These are phyloP conservation scores for Candida fluviatilis DNA, from an alignment of 805 yeast genomes.

Conservation along the genomic window DNA sequence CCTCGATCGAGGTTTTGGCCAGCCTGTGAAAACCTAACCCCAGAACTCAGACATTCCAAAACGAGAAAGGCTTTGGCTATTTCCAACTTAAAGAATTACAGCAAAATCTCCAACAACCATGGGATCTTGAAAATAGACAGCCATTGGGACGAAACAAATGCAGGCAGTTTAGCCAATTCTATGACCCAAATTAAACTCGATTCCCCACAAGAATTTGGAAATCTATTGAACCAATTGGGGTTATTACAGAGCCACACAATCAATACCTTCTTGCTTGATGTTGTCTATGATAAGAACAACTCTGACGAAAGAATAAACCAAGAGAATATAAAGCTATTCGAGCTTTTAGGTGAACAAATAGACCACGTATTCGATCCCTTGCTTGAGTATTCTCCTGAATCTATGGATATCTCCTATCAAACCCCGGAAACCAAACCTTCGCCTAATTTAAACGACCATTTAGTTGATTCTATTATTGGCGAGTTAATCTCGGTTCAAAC, in stretches of 20 bases:
- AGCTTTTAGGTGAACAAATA: conserved; percentile 74
- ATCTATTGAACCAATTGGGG: conserved; percentile 52
- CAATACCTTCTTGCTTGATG: conserved; percentile 62
- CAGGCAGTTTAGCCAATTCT: conserved; percentile 71
- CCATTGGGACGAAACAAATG: conserved; percentile 70
- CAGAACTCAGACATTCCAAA: conserved; percentile 46
- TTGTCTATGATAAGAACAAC: conserved; percentile 58
- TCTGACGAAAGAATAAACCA: conserved; percentile 40
- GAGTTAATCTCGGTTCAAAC: conserved; percentile 74
- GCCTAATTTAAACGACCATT: conserved; percentile 17
- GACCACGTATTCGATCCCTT: conserved; percentile 89
- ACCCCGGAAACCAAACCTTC: conserved; percentile 43
- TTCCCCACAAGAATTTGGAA: conserved; percentile 57
- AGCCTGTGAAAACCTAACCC: conserved; percentile 66
- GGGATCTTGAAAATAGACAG: conserved; percentile 37
- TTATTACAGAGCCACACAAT: conserved; percentile 47
- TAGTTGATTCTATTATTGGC: conserved; percentile 51
- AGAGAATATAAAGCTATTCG: conserved; percentile 72
- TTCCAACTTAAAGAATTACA: conserved; percentile 62
- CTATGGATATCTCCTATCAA: conserved; percentile 64
- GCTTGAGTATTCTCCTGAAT: conserved; percentile 88
- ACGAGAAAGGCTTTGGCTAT: conserved; percentile 77
- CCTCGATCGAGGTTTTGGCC: conserved; percentile 67
- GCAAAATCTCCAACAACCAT: conserved; percentile 44
- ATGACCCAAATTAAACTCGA: conserved; percentile 53